Evolutionary conservation across 306 rosid species (phyloP).

Genomic region (Cucurbita moschata): DNA sequence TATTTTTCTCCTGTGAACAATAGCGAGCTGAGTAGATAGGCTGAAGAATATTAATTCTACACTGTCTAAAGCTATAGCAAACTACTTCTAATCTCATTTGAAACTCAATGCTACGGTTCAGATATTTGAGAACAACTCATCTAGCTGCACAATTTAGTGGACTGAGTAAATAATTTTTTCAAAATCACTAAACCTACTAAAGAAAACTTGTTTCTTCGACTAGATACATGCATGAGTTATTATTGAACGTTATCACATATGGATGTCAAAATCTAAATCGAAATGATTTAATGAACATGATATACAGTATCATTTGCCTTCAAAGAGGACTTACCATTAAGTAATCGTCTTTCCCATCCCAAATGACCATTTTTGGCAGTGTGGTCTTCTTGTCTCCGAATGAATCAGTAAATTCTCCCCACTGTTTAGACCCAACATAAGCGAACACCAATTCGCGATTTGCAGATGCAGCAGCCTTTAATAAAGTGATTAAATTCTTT

Average conservation of each 20-base stretch:
- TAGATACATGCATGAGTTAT: background rate
- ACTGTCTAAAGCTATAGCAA: background rate
- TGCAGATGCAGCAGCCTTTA: constrained; percentile 92
- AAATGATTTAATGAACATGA: constrained; percentile 1
- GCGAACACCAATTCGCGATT: constrained; percentile 83
- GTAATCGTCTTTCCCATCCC: constrained; percentile 75
- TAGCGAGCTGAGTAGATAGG: background rate
- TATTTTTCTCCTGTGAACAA: background rate
- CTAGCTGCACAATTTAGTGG: background rate
- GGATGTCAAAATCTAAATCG: background rate
- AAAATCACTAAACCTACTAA: background rate
- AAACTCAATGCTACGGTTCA: background rate
- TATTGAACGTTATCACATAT: background rate
- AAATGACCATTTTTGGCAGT: constrained; percentile 72
- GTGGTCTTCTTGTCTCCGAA: constrained; percentile 41
- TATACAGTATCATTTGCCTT: background rate
- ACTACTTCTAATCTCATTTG: background rate
- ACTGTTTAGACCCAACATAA: constrained; percentile 68
- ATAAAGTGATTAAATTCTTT: constrained; percentile 47
- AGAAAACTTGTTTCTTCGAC: background rate
- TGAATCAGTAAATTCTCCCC: constrained; percentile 72
- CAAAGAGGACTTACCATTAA: constrained; percentile 36
- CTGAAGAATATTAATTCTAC: background rate
- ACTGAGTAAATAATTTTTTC: background rate
- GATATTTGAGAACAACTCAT: background rate